phyloP scores from a whole-genome alignment of 176 grass and related monocot genomes.

The Hordeum vulgare region MorexV3_pseudomolecules_assembly NC_058519.1:615183877-615184376 shows the following conservation, averaged over 20 bases:
- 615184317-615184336: background rate
- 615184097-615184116: background rate
- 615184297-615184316: background rate
- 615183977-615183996: background rate
- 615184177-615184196: background rate
- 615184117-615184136: background rate
- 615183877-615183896: too few species aligned
- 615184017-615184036: background rate
- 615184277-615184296: background rate
- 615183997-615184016: background rate
- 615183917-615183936: too few species aligned
- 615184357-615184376: background rate
- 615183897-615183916: too few species aligned
- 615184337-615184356: background rate
- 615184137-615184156: background rate
- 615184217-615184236: background rate
- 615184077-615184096: background rate
- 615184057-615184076: background rate
- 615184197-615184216: background rate
- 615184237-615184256: background rate
- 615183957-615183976: too few species aligned
- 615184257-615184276: background rate
- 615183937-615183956: too few species aligned
- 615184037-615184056: background rate
- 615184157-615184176: background rate